A percentile compares a stretch with the other conserved stretches of the same genome.
phyloP scores from a whole-genome alignment of 23 red algal genomes.

The Gracilaria domingensis region DNA sequence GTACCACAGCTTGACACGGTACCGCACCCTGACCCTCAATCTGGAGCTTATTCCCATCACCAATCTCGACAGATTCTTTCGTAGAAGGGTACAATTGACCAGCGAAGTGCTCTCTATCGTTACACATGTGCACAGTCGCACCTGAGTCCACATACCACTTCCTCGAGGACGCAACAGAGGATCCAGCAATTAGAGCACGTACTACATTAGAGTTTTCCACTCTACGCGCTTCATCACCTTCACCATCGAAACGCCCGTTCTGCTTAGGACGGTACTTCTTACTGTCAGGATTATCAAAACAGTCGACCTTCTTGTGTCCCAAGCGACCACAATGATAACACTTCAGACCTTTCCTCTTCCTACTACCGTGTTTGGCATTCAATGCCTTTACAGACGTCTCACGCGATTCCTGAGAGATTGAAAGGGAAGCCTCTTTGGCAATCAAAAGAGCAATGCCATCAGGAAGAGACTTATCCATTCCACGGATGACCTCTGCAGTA shows the following conservation, averaged over 20 bases:
- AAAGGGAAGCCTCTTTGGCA: background rate
- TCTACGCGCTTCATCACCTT: background rate
- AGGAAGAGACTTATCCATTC: background rate
- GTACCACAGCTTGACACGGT: too few species aligned
- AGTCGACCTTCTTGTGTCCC: slow-evolving; percentile 28
- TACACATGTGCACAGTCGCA: slow-evolving; percentile 38
- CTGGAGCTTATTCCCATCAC: background rate
- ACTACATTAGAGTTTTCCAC: background rate
- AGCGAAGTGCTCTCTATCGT: background rate
- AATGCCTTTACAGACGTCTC: background rate
- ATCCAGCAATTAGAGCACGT: background rate
- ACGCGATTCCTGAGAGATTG: background rate
- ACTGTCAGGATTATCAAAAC: slow-evolving; percentile 50
- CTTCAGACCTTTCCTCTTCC: slow-evolving; percentile 23
- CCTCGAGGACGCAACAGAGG: background rate
- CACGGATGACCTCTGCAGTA: slow-evolving; percentile 40
- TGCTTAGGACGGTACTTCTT: slow-evolving; percentile 19
- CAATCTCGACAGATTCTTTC: slow-evolving; percentile 21
- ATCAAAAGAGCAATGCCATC: slow-evolving; percentile 1
- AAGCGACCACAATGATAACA: slow-evolving; percentile 32
- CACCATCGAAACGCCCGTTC: background rate
- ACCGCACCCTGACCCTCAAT: background rate
- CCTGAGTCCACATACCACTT: slow-evolving; percentile 59
- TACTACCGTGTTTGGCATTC: background rate
- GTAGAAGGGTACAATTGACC: background rate